Base-by-base conservation (phyloP, 1,284 basidiomycete species). In the Boletus mariae region DNA sequence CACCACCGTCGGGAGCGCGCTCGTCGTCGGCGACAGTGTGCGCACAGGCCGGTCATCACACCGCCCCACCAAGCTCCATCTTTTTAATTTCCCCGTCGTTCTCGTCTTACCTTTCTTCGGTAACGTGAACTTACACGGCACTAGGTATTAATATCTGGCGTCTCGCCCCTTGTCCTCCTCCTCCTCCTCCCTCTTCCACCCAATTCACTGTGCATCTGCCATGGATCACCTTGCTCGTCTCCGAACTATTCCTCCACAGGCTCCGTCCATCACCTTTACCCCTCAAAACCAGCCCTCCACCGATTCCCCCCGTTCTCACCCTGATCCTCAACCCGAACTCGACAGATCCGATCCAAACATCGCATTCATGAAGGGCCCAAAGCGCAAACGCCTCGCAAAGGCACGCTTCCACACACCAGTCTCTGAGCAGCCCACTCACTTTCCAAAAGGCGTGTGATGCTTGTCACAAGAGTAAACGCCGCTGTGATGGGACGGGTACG, bases 381-480 rank as follows among this genome's bases (percentile, higher is more conserved):
- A 85, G 65, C 78, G 83, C 56, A 85, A 85, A 65, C 76, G 83
- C 44, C 77, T 85, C 12, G 79, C 83, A 60, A 90, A 91, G 81
- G 87, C 84, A 49, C 44, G 63, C 59, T 26, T 15, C 35, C 45
- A 23, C 46, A 35, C 38, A 40, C 51, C 20, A 52, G 41, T 47
- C 49, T 44, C 37, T 26, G 38, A 28, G 15, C 51, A 25, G 26
- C 42, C 46, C 49, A n/a, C 41, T 52, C 47, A 57, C 51, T 28
- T 46, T 47, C 54, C 53, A 53, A 48, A 63, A 89, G 86, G 87
- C 87, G 43, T 91, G 88, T 69, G 85, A 90, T 70, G 83, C 86
- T 51, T 91, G 88, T 67, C 89, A 91, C 67, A 89, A 87, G 69
- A 85, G 82, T 70, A 91, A 91, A 65, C 80, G 88, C 28, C 80